Evolutionary conservation across 352 stramenopile genomes (phyloP).

Genomic region (Peronospora belbahrii): DNA sequence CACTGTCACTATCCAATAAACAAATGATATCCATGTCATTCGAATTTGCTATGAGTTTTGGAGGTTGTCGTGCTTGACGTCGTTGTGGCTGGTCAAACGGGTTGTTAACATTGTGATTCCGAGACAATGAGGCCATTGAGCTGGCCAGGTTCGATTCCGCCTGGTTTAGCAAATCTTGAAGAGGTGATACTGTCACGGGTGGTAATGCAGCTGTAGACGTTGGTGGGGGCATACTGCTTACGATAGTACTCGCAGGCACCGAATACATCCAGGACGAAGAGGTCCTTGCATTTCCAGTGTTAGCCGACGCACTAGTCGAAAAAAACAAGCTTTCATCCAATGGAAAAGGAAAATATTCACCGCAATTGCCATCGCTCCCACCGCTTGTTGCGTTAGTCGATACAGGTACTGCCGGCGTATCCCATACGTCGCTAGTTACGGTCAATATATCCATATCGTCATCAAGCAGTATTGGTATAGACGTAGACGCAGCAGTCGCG

Average conservation of each 20-base stretch:
- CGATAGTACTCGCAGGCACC: conserved; percentile 28
- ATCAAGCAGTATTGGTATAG: conserved; percentile 37
- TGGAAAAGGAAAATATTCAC: conserved; percentile 46
- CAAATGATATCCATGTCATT: conserved; percentile 62
- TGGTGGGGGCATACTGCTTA: conserved; percentile 20
- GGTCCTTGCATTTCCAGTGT: conserved; percentile 11
- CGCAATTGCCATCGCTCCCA: conserved; percentile 25
- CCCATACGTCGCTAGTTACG: conserved; percentile 59
- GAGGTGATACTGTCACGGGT: conserved; percentile 9
- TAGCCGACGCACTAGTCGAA: conserved; percentile 15
- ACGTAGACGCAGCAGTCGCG: conserved; percentile 1
- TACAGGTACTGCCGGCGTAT: conserved; percentile 22
- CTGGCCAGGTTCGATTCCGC: conserved; percentile 43
- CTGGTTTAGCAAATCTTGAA: conserved; percentile 26
- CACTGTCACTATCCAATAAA: conserved; percentile 74
- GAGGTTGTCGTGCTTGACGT: conserved; percentile 10
- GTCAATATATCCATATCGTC: conserved; percentile 61
- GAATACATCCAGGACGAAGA: conserved; percentile 26
- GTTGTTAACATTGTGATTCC: conserved; percentile 50
- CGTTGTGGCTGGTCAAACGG: conserved; percentile 36
- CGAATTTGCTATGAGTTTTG: conserved; percentile 15
- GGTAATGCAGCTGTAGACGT: conserved; percentile 5
- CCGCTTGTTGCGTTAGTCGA: conserved; percentile 18
- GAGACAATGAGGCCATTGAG: conserved; percentile 57
- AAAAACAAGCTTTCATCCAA: conserved; percentile 55